Base-by-base conservation (phyloP, 2,329 filamentous ascomycete species). In the Periconia sp. region DNA sequence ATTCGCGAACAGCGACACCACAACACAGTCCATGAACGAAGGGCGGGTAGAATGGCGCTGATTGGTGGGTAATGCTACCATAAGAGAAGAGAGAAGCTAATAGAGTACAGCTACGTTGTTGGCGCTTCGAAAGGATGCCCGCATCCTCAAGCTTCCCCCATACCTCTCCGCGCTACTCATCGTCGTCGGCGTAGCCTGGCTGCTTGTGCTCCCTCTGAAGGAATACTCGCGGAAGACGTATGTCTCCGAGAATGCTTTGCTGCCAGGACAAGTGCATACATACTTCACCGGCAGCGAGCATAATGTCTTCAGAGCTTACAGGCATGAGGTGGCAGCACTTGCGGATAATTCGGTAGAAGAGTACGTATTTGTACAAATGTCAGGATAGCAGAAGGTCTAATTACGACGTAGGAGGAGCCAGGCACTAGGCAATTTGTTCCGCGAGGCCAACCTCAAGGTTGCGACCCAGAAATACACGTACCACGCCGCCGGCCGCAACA, bases 221-320 rank as follows among this genome's bases (percentile, higher is more conserved):
- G 83, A 92, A 55, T 96, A 97, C 75, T 96, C 91, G 36, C 85
- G 94, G 54, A 81, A 83, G 47, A 99, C 92, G 1, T 99, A 99
- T 71, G 94, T 99, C 44, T 97, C 92, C 30, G 94, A 99, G 71
- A 99, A 99, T 69, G 94, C 94, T 9, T 83, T 99, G 23, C 78
- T 99, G 11, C 94, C 94, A 0, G 94, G 92, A 2, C 94, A 99
- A 71, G 94, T 97, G 7, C 92, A 97, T 73, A 96, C 94, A 1
- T 99, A 99, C 72, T 99, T 99, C 66, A 86, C 89, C 5, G 94
- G 94, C 13, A 96, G 90, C 69, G 94, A 99, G 68, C 92, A 97
- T 75, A 88, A 96, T 70, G 83, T 97, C 53, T 92, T 97, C 64
- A 82, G 91, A 33, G 94, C 90, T 6, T 97, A 95, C 69, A 84